A percentile compares a stretch with the other conserved stretches of the same genome.
Conservation (phyloP, 805 yeast genomes). For the Metschnikowia kofuensis region DNA sequence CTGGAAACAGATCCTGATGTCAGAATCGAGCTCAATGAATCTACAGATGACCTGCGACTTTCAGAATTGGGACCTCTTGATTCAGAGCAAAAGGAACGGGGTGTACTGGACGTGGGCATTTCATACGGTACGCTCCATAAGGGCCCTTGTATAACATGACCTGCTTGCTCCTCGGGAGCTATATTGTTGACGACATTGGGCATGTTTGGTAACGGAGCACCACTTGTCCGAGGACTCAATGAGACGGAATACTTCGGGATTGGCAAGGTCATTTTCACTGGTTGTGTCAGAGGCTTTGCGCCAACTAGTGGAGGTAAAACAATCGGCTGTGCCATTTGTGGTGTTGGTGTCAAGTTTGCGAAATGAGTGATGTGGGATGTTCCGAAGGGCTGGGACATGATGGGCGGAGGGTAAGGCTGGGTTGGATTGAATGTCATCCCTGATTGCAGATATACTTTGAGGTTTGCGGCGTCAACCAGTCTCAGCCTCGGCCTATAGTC, state of each 20-base stretch:
- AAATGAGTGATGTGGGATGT: constrained; percentile 13
- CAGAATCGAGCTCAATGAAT: constrained; percentile 48
- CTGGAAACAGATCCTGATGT: constrained; percentile 33
- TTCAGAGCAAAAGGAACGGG: constrained; percentile 18
- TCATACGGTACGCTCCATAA: constrained; percentile 66
- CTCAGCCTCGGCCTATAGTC: constrained; percentile 15
- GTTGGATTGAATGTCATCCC: background rate
- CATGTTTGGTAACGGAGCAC: background rate
- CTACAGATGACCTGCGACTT: constrained; percentile 45
- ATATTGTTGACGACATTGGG: background rate
- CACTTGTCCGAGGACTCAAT: constrained; percentile 7
- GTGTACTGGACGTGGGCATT: constrained; percentile 36
- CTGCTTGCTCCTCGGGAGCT: background rate
- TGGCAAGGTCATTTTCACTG: constrained; percentile 13
- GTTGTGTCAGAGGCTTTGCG: constrained; percentile 12
- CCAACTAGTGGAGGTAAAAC: constrained; percentile 18
- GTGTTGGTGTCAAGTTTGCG: constrained; percentile 9
- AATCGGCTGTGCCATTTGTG: constrained; percentile 15
- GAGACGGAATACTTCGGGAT: constrained; percentile 5
- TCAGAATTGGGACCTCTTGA: constrained; percentile 10
- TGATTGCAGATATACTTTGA: background rate
- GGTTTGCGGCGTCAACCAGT: constrained; percentile 13
- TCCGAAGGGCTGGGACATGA: constrained; percentile 8
- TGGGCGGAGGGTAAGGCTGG: constrained; percentile 9
- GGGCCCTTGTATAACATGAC: constrained; percentile 38